These are phyloP conservation scores for Rubia tinctorum DNA, from an alignment of 305 asterid genomes.

Conservation along the genomic window DNA sequence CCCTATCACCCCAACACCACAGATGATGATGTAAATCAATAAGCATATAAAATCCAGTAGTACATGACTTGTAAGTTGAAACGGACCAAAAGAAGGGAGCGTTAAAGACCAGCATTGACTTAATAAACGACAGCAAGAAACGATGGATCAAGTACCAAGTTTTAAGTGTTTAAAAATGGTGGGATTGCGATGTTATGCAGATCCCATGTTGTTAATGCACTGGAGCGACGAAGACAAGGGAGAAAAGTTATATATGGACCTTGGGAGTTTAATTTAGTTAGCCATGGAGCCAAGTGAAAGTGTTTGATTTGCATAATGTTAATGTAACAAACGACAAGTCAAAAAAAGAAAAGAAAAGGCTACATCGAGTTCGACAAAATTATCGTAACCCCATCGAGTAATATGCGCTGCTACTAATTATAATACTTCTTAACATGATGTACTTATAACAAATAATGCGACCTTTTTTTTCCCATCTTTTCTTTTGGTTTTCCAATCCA, in stretches of 20 bases:
- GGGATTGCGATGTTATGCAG: slow-evolving; percentile 4
- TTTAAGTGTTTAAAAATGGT: background rate
- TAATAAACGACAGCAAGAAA: background rate
- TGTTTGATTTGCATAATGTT: background rate
- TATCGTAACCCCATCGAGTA: background rate
- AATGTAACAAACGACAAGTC: slow-evolving; percentile 12
- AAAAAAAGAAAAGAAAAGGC: slow-evolving; percentile 1
- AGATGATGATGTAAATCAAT: no score
- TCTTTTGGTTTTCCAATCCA: background rate
- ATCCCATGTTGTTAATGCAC: slow-evolving; percentile 15
- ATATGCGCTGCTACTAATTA: background rate
- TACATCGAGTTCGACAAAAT: slow-evolving; percentile 22
- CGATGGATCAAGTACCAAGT: background rate
- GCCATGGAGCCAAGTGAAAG: slow-evolving; percentile 34
- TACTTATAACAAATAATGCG: background rate
- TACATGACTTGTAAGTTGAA: no score
- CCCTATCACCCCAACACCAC: no score
- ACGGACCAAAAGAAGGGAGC: background rate
- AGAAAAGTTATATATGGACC: background rate
- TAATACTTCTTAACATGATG: background rate
- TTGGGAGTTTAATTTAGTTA: slow-evolving; percentile 16
- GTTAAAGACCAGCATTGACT: background rate
- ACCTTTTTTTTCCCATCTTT: background rate
- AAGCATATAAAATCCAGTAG: no score
- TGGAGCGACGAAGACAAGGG: slow-evolving; percentile 10